Evolutionary conservation across 106 monocot species (phyloP).

Genomic region (Acorus gramineus): DNA sequence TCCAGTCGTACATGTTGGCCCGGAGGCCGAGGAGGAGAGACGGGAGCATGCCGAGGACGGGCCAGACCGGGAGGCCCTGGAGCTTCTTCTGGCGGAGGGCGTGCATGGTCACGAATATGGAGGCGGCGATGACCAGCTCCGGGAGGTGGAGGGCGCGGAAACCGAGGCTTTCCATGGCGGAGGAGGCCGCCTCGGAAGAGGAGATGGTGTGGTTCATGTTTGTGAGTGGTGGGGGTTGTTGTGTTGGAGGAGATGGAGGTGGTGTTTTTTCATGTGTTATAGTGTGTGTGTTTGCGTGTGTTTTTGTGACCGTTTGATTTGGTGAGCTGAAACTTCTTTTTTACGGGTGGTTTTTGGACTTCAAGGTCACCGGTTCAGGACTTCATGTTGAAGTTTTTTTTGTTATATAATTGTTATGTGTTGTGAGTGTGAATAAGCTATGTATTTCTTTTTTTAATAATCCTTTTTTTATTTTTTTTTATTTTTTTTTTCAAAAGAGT

Average conservation of each 20-base stretch:
- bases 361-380: too few species aligned
- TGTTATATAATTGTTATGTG: too few species aligned
- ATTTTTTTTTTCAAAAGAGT: too few species aligned
- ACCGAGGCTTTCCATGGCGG: not conserved
- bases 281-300: not conserved
- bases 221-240: not conserved
- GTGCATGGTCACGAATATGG: constrained; percentile 64
- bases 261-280: constrained; percentile 2
- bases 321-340: constrained; percentile 35
- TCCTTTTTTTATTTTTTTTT: too few species aligned
- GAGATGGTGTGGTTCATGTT: constrained; percentile 17
- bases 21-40: constrained; percentile 63
- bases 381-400: too few species aligned
- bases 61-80: constrained; percentile 63
- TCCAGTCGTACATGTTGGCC: constrained; percentile 75
- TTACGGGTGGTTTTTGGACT: too few species aligned
- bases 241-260: not conserved
- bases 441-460: too few species aligned
- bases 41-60: constrained; percentile 81
- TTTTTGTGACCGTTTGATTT: constrained; percentile 35
- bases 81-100: constrained; percentile 44
- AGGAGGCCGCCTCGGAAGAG: not conserved
- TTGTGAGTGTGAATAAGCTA: too few species aligned
- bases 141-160: constrained; percentile 23
- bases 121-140: constrained; percentile 49